Percentiles rank a stretch among this genome's conserved stretches.
phyloP scores from a whole-genome alignment of 1,139 yeast species.

The Yamadazyma dendronema region DNA sequence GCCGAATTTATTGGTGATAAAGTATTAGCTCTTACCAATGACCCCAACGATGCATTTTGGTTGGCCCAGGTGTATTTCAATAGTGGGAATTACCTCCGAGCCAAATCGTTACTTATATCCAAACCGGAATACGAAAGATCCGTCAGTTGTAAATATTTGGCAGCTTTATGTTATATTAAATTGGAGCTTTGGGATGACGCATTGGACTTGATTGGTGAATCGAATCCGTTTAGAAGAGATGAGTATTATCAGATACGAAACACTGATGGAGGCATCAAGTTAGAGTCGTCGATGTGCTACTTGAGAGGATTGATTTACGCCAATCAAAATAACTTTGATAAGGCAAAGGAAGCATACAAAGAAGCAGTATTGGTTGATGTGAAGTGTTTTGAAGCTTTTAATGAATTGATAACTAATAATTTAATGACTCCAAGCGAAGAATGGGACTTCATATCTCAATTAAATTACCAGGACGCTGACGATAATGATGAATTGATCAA shows the following conservation, averaged over 20 bases:
- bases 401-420: conserved; percentile 70
- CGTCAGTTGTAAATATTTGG: conserved; percentile 78
- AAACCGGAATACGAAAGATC: conserved; percentile 40
- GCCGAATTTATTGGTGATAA: conserved; percentile 94
- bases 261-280: conserved; percentile 72
- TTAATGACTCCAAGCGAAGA: conserved; percentile 84
- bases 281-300: conserved; percentile 86
- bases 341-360: conserved; percentile 83
- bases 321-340: conserved; percentile 78
- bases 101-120: conserved; percentile 58
- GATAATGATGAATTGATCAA: conserved; percentile 79
- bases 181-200: conserved; percentile 89
- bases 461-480: conserved; percentile 74
- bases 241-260: conserved; percentile 41
- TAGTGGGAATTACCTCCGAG: conserved; percentile 75
- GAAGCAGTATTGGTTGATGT: conserved; percentile 89
- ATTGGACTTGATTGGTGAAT: conserved; percentile 78
- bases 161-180: conserved; percentile 72
- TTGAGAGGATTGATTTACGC: conserved; percentile 83
- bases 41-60: conserved; percentile 96
- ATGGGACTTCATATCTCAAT: conserved; percentile 69
- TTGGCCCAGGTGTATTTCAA: conserved; percentile 83
- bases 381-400: conserved; percentile 90
- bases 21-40: conserved; percentile 70
- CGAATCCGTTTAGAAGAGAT: conserved; percentile 62